These are phyloP conservation scores for Earliella scabrosa DNA, from an alignment of 1,284 basidiomycete genomes.

Conservation along the genomic window DNA sequence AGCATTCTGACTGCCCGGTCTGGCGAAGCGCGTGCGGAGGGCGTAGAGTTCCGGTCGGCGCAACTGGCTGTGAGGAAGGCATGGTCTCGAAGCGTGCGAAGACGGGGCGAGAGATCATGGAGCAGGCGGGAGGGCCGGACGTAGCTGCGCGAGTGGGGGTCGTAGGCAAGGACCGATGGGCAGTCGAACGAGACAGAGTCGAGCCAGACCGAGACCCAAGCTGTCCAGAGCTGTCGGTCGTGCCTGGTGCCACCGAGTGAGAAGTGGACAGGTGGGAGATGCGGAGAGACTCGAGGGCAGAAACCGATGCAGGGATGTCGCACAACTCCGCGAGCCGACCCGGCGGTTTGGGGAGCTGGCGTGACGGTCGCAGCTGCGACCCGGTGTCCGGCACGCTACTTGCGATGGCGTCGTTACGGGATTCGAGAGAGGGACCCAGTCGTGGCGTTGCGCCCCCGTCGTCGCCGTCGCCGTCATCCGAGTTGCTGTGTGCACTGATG, in stretches of 20 bases:
- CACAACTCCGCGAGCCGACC: background rate
- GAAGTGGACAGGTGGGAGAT: conserved; percentile 1
- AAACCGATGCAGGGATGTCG: conserved; percentile 13
- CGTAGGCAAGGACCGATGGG: background rate
- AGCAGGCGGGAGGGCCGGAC: background rate
- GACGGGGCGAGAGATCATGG: background rate
- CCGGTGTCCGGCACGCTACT: background rate
- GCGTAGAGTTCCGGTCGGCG: background rate
- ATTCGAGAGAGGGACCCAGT: conserved; percentile 2
- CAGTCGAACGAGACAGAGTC: background rate
- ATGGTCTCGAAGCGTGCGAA: background rate
- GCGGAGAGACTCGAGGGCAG: conserved; percentile 17
- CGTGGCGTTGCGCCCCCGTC: conserved; percentile 24
- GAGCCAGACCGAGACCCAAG: background rate
- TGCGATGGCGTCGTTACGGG: background rate
- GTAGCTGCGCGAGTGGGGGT: background rate
- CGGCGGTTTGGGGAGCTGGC: conserved; percentile 24
- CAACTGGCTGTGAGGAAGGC: no score
- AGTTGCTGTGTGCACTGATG: background rate
- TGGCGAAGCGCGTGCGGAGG: conserved; percentile 7
- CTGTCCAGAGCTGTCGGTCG: background rate
- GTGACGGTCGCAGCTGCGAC: conserved; percentile 10
- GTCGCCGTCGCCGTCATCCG: background rate
- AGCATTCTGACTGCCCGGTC: conserved; percentile 12
- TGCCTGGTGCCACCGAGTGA: background rate